Base-by-base conservation (phyloP, 257 asterid genomes). In the Solanum appendiculatum region DNA sequence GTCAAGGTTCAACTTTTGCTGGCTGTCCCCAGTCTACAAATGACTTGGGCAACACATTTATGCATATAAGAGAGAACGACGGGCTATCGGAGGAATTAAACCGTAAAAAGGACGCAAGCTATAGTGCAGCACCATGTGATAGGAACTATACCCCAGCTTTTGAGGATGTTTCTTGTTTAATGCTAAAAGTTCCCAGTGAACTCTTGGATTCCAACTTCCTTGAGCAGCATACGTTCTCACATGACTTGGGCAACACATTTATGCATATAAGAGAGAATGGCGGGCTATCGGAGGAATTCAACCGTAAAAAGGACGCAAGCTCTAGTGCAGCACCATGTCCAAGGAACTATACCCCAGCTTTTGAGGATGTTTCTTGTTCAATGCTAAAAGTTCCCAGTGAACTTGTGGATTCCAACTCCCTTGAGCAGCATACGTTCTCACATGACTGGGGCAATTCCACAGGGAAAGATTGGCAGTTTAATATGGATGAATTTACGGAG, bases 1-100 rank as follows among this genome's bases (percentile, higher is more conserved):
- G 98, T 91, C 99, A 94, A 89, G 90, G 93, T 86, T 94, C 98
- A n/a, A 84, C 87, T 27, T 63, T 92, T 66, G 92, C 91, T 82
- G 91, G 89, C 36, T 64, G 92, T 87, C 89, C 96, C 73, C 95
- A 90, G 85, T 89, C 98, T 46, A 87, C 91, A 58, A 91, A 90
- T 89, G 93, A 89, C 3, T 46, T 87, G 89, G 87, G 88, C 51
- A 91, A 87, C 86, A 86, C 88, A 91, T 88, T 84, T 82, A 80
- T 89, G 48, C 92, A 75, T 87, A 90, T 72, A 75, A 87, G 87
- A 46, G 93, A 89, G 70, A 91, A 93, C 18, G 82, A 91, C 89
- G 86, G 48, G 86, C 80, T 85, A 40, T 85, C 89, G 58, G 94
- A 92, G 82, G 94, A 93, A 84, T 88, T 90, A 25, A 29, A 78